phyloP scores from a whole-genome alignment of 192 early-diverging fungal species.

The Coemansia umbellata region DNA sequence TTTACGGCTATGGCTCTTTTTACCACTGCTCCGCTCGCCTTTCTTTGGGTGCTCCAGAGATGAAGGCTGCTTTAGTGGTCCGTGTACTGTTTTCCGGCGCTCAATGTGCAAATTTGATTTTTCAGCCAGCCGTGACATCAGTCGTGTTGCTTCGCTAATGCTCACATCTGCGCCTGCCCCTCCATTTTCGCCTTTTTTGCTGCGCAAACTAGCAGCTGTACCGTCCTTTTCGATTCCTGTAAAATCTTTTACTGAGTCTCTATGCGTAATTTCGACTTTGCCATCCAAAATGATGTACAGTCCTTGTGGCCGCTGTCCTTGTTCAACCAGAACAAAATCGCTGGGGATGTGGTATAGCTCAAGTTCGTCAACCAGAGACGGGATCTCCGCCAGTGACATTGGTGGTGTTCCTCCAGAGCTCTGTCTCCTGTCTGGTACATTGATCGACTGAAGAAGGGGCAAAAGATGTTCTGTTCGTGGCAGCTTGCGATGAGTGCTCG shows the following conservation, averaged over 20 bases:
- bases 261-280: constrained; percentile 58
- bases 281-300: constrained; percentile 95
- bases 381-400: constrained; percentile 25
- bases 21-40: neutral
- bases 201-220: neutral
- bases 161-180: neutral
- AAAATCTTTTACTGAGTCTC: constrained; percentile 42
- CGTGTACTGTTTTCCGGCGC: too few species aligned
- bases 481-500: constrained; percentile 28
- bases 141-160: constrained; percentile 28
- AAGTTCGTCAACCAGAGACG: constrained; percentile 58
- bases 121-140: constrained; percentile 36
- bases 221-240: constrained; percentile 18
- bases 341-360: constrained; percentile 73
- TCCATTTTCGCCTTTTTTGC: neutral
- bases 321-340: constrained; percentile 68
- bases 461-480: constrained; percentile 37
- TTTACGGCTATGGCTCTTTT: neutral
- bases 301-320: constrained; percentile 80
- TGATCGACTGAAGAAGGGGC: constrained; percentile 36
- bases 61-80: too few species aligned
- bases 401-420: neutral
- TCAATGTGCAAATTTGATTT: constrained; percentile 15
- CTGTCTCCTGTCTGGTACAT: constrained; percentile 7
- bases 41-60: too few species aligned